Evolutionary conservation across 116 monocot genomes (phyloP).

Genomic region (Posidonia oceanica): DNA sequence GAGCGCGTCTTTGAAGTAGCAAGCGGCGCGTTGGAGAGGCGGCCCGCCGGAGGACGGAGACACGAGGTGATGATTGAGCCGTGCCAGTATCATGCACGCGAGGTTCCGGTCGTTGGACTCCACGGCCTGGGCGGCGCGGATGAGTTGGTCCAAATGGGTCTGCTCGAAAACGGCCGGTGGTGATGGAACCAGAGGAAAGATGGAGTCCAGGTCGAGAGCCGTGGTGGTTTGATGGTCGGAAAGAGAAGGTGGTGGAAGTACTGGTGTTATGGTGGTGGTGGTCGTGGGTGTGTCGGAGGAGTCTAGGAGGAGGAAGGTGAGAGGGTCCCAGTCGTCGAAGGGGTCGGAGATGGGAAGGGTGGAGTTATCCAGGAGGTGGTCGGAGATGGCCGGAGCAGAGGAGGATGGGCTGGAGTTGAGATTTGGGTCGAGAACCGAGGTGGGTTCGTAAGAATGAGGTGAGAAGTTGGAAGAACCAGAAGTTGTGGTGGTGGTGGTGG

Average conservation of each 20-base stretch:
- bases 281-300: background rate
- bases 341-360: slow-evolving; percentile 6
- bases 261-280: slow-evolving; percentile 3
- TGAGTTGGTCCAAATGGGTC: slow-evolving; percentile 19
- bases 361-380: slow-evolving; percentile 1
- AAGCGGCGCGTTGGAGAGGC: slow-evolving; percentile 34
- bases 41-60: slow-evolving; percentile 15
- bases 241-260: background rate
- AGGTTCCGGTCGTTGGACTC: slow-evolving; percentile 26
- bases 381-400: slow-evolving; percentile 3
- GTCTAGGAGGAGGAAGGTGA: slow-evolving; percentile 20
- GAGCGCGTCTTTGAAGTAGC: slow-evolving; percentile 46
- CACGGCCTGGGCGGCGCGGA: slow-evolving; percentile 28
- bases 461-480: no score
- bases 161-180: slow-evolving; percentile 9
- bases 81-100: slow-evolving; percentile 57
- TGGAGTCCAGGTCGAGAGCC: slow-evolving; percentile 2
- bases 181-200: slow-evolving; percentile 1
- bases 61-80: slow-evolving; percentile 59
- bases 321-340: slow-evolving; percentile 31
- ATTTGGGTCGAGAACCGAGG: slow-evolving; percentile 54
- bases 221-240: slow-evolving; percentile 6
- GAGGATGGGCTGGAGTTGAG: slow-evolving; percentile 46
- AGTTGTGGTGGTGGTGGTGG: background rate
- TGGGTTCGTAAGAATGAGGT: slow-evolving; percentile 23